Percentiles rank a stretch among this genome's conserved stretches.
These are phyloP conservation scores for Fomitopsis schrenkii DNA, from an alignment of 1,284 basidiomycete genomes.

Conservation along the genomic window DNA sequence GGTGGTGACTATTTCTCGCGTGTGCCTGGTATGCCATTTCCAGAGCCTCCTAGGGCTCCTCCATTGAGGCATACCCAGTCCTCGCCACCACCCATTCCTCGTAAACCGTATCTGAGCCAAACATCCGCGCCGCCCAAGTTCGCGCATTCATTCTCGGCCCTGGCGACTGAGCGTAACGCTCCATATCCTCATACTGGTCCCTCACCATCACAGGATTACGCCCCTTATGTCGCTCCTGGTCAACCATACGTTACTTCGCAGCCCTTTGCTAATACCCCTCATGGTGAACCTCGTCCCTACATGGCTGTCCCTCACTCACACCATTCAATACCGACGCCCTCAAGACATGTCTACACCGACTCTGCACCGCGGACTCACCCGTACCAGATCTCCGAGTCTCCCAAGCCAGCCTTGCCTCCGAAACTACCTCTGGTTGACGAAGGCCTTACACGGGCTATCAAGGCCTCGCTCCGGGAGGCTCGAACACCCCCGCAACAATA, in stretches of 20 bases:
- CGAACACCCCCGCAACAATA: conserved; percentile 27
- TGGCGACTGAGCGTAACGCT: background rate
- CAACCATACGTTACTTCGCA: background rate
- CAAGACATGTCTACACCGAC: background rate
- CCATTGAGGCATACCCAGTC: conserved; percentile 15
- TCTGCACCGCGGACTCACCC: background rate
- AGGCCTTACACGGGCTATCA: conserved; percentile 37
- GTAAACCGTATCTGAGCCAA: conserved; percentile 23
- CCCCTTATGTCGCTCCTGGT: background rate
- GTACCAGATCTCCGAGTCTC: background rate
- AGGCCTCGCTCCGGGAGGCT: conserved; percentile 51
- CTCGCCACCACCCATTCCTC: conserved; percentile 26
- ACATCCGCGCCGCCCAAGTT: conserved; percentile 22
- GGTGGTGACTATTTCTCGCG: conserved; percentile 19
- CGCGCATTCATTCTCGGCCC: conserved; percentile 3
- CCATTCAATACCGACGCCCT: background rate
- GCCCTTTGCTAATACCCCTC: background rate
- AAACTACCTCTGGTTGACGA: conserved; percentile 28
- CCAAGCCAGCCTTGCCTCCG: conserved; percentile 16
- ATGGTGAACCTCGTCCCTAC: background rate
- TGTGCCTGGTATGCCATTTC: background rate
- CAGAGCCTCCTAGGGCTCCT: conserved; percentile 1
- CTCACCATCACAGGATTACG: background rate
- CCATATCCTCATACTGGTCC: background rate
- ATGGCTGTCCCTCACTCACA: background rate